These are phyloP conservation scores for Linnemannia exigua DNA, from an alignment of 192 early-diverging fungal species.

Conservation along the genomic window DNA sequence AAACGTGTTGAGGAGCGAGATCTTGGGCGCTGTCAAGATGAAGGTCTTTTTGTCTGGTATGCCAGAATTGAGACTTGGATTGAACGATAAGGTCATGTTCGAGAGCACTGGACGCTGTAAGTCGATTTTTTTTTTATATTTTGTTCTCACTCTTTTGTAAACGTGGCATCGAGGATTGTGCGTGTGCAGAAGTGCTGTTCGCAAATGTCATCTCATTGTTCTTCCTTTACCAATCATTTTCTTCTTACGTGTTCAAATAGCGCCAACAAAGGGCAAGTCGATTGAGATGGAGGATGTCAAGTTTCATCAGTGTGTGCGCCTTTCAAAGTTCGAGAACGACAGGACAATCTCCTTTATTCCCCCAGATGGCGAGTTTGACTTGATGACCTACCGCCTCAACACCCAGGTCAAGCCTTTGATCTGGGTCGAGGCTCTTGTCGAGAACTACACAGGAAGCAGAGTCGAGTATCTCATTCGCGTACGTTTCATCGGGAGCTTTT, in stretches of 20 bases:
- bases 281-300: constrained; percentile 94
- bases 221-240: neutral
- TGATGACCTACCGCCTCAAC: constrained; percentile 91
- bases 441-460: constrained; percentile 91
- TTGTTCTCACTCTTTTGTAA: too few relatives aligned
- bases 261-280: constrained; percentile 78
- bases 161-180: neutral
- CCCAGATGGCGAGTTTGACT: constrained; percentile 93
- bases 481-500: neutral
- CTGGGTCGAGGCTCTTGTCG: constrained; percentile 86
- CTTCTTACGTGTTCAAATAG: constrained; percentile 6
- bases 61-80: constrained; percentile 86
- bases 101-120: constrained; percentile 88
- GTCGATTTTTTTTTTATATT: constrained; percentile 12
- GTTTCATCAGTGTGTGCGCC: constrained; percentile 93
- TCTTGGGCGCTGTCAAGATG: constrained; percentile 89
- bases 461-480: constrained; percentile 94
- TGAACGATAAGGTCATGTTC: constrained; percentile 95
- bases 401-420: constrained; percentile 89
- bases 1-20: constrained; percentile 75
- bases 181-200: neutral
- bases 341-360: constrained; percentile 93
- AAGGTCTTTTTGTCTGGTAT: constrained; percentile 88
- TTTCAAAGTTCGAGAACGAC: constrained; percentile 89
- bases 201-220: neutral